Conservation (phyloP, 1,139 yeast species). For the Sugiyamaella paludigena region DNA sequence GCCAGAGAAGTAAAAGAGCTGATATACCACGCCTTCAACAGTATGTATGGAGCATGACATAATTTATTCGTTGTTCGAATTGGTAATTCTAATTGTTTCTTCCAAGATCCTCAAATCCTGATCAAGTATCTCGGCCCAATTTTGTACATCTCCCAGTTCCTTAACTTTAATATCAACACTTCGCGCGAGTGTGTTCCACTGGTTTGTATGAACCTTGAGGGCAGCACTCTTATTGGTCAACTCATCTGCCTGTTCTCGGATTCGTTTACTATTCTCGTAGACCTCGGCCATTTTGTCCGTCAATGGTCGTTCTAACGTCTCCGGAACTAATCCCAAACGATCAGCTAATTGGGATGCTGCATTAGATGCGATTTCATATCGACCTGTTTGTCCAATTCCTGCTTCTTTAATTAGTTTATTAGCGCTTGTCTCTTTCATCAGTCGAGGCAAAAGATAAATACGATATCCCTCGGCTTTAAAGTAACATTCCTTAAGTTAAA, state of each 20-base stretch:
- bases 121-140: conserved; percentile 48
- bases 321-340: conserved; percentile 24
- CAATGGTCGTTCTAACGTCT: conserved; percentile 29
- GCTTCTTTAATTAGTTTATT: conserved; percentile 32
- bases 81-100: conserved; percentile 26
- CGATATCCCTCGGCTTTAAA: no score
- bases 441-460: no score
- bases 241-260: conserved; percentile 26
- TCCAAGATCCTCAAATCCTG: conserved; percentile 51
- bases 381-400: conserved; percentile 34
- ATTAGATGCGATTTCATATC: conserved; percentile 27
- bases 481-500: no score
- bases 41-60: no score
- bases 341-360: conserved; percentile 21
- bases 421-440: conserved; percentile 29
- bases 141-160: conserved; percentile 44
- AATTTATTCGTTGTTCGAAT: no score
- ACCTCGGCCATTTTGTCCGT: conserved; percentile 29
- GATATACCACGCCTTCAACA: no score
- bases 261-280: conserved; percentile 26
- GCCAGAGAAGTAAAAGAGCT: no score
- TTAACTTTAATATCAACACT: conserved; percentile 26
- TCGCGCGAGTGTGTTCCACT: conserved; percentile 23
- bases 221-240: conserved; percentile 22
- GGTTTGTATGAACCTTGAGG: conserved; percentile 23